phyloP scores from a whole-genome alignment of 108 stramenopile species.

The Cyclostephanos invisitatus region DNA sequence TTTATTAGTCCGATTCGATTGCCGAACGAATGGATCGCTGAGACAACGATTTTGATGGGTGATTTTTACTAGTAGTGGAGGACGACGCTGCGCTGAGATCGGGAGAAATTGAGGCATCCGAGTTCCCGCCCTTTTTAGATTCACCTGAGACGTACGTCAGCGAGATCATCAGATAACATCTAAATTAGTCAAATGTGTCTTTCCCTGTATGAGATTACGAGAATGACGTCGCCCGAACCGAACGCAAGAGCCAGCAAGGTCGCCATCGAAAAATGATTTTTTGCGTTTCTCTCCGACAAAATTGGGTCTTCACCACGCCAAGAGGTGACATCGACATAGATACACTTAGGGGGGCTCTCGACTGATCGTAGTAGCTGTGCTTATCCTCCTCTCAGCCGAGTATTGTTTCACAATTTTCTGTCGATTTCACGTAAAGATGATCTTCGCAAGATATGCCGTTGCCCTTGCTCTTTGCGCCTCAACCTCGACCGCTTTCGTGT shows the following conservation, averaged over 20 bases:
- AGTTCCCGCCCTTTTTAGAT: too few relatives aligned
- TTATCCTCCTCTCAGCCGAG: neutral
- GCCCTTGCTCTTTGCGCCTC: constrained; percentile 53
- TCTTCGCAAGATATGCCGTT: constrained; percentile 48
- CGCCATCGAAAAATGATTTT: neutral
- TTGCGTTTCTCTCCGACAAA: neutral
- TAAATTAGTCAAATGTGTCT: too few relatives aligned
- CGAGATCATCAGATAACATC: too few relatives aligned
- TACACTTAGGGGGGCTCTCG: too few relatives aligned
- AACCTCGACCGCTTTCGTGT: constrained; percentile 51
- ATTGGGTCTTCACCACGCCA: neutral
- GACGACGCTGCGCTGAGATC: too few relatives aligned
- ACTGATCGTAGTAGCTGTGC: neutral
- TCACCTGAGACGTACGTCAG: too few relatives aligned
- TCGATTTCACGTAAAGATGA: constrained; percentile 11
- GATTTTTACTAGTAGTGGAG: too few relatives aligned
- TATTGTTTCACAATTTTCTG: neutral
- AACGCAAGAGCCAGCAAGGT: neutral
- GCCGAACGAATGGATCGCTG: too few relatives aligned
- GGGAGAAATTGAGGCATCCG: too few relatives aligned
- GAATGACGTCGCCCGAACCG: neutral
- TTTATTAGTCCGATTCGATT: too few relatives aligned
- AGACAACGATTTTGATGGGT: too few relatives aligned
- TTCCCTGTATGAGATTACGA: too few relatives aligned
- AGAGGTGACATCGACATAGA: neutral